Evolutionary conservation across 2,329 filamentous ascomycete species (phyloP), one percentile per base, ranked within the genome.

Genomic region (Myriosclerotinia scirpicola): DNA sequence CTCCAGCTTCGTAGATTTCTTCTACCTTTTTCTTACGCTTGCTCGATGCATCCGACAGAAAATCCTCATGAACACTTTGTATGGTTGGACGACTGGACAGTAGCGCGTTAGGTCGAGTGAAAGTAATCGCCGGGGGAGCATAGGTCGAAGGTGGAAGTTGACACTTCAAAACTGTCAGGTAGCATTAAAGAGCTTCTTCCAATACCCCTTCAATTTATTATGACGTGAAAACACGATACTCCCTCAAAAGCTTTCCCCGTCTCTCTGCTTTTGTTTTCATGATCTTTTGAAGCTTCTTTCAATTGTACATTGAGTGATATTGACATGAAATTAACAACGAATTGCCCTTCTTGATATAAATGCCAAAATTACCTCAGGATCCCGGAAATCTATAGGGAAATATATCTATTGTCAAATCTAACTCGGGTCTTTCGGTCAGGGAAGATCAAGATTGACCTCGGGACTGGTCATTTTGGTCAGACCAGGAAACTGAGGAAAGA

Each of bases 71-170:
- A 67, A 70, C 54, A 71, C 70, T 26, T 75, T 72, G 56, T 76
- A 76, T 73, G 77, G 76, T 77, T 78, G 76, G 36, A 54, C 50
- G 79, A 76, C 79, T 79, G 75, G 74, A 79, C 78, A 78, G 79
- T 81, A 80, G 78, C 80, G 78, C 80, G 78, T 79, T 77, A 77
- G 76, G 78, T 79, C 77, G 79, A 80, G 80, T 80, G 79, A 81
- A 74, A 80, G 79, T 76, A 81, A 80, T 78, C 78, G 79, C 79
- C 78, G 79, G 79, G 78, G 77, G 73, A 74, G 77, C 71, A 77
- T 77, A 79, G 76, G 78, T 81, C 79, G 80, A 78, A 80, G 76
- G 67, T 80, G 75, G 76, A 77, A 77, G 75, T 76, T 78, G 75
- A 77, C 76, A 77, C 76, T 77, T 77, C 75, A 75, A 72, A 77